Base-by-base conservation (phyloP, 768 basidiomycete species). In the Pisolithus orientalis region DNA sequence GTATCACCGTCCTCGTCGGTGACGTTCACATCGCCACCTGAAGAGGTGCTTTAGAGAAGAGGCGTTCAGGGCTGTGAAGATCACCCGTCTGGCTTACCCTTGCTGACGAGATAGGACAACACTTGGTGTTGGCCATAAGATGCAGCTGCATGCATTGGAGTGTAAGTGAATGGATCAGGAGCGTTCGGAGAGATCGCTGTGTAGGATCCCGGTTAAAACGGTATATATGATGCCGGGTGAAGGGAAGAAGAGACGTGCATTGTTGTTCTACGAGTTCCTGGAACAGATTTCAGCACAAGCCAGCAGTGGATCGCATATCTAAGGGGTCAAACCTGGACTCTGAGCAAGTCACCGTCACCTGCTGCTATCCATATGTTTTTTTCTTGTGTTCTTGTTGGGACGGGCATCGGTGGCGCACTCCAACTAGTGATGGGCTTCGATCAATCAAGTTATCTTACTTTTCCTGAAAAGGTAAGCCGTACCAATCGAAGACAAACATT, bases 321-420 rank as follows among this genome's bases (percentile, higher is more conserved):
- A 29, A 24, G 40, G 37, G 9, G 25, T 29, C 78, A 46, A 52
- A 91, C 92, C 69, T 73, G 76, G 38, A 96, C 83, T 46, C 87
- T 76, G n/a, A 70, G 69, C 32, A 94, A 68, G 71, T 96, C 88
- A 40, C 94, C 94, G 63, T 96, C 94, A 44, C 83, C 87, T 0
- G 94, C 90, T 43, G 94, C 94, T 34, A 96, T 80, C 94, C 94
- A 96, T 43, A 96, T 85, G 70, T 94, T 94, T 65, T 80, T 68
- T 44, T 46, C 57, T 16, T 46, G 64, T 7, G 63, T 56, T 28
- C 57, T 60, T 10, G 65, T 66, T 14, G 68, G 63, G 29, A 65
- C 63, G 28, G 71, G 68, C 71, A 72, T 67, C 51, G 50, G 59
- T 47, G 57, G 17, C 71, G 69, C 72, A 66, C 65, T 49, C 42